A percentile compares a stretch with the other conserved stretches of the same genome.
phyloP scores from a whole-genome alignment of 345 rosid genomes.

The Erucastrum elatum region DNA sequence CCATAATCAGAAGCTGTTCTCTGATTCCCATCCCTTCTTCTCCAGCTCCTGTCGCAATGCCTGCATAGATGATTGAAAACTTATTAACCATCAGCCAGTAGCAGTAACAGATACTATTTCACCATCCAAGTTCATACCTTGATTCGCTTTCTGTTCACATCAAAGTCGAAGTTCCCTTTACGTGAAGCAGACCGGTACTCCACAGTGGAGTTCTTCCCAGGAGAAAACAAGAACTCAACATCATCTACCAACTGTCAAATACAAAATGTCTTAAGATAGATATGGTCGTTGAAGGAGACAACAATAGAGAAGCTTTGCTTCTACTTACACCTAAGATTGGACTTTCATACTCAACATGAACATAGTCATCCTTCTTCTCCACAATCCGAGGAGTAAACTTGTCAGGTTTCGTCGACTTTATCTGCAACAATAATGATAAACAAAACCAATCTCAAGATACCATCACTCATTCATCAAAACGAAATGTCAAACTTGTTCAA shows the following conservation, averaged over 20 bases:
- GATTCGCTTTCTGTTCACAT: slow-evolving; percentile 74
- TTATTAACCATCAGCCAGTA: neutral
- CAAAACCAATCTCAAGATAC: neutral
- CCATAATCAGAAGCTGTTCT: slow-evolving; percentile 52
- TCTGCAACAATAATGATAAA: slow-evolving; percentile 40
- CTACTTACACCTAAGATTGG: slow-evolving; percentile 69
- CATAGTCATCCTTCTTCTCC: slow-evolving; percentile 66
- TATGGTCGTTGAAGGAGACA: too few relatives aligned
- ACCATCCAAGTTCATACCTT: slow-evolving; percentile 42
- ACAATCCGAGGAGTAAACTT: slow-evolving; percentile 62
- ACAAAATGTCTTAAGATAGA: too few relatives aligned
- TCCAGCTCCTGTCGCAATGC: slow-evolving; percentile 59
- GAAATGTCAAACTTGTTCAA: neutral
- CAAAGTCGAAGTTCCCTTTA: slow-evolving; percentile 77
- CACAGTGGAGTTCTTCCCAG: slow-evolving; percentile 58
- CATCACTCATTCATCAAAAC: neutral
- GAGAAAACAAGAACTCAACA: slow-evolving; percentile 82
- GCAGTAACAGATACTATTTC: too few relatives aligned
- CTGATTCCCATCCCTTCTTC: slow-evolving; percentile 72
- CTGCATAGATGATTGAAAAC: slow-evolving; percentile 31
- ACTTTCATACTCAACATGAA: slow-evolving; percentile 76
- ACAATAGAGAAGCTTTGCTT: neutral
- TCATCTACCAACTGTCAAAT: slow-evolving; percentile 66
- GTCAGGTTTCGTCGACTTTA: slow-evolving; percentile 71
- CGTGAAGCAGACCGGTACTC: slow-evolving; percentile 87